Conservation (phyloP, 1,139 yeast genomes). For the Diutina ranongensis region DNA sequence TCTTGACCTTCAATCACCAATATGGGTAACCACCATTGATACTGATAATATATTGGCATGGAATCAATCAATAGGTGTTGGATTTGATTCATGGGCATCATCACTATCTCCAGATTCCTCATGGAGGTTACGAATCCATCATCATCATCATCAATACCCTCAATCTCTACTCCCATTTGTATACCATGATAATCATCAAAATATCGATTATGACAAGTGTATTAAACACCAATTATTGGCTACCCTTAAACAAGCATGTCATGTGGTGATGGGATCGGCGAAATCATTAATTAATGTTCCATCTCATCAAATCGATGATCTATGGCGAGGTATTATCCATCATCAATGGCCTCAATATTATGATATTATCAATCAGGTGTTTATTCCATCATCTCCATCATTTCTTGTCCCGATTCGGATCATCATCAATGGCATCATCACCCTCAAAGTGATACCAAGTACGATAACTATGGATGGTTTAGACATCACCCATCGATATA, state of each 20-base stretch:
- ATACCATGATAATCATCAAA: background rate
- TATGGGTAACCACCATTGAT: background rate
- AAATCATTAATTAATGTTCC: background rate
- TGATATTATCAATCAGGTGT: background rate
- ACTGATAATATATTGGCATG: background rate
- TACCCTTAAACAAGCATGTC: background rate
- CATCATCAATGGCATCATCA: background rate
- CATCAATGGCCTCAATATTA: background rate
- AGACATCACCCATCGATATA: background rate
- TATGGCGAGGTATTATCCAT: background rate
- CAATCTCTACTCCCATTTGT: background rate
- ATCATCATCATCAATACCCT: background rate
- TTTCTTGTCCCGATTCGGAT: no score
- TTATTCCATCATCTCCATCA: background rate
- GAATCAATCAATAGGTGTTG: background rate
- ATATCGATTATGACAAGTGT: background rate
- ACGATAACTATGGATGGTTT: background rate
- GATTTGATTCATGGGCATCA: background rate
- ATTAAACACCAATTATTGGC: background rate
- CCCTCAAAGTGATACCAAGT: background rate
- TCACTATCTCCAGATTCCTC: background rate
- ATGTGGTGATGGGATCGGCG: background rate
- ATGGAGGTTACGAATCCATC: background rate
- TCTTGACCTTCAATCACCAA: background rate
- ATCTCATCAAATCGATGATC: background rate